Conservation (phyloP, 306 rosid genomes). For the Castanea crenata region DNA sequence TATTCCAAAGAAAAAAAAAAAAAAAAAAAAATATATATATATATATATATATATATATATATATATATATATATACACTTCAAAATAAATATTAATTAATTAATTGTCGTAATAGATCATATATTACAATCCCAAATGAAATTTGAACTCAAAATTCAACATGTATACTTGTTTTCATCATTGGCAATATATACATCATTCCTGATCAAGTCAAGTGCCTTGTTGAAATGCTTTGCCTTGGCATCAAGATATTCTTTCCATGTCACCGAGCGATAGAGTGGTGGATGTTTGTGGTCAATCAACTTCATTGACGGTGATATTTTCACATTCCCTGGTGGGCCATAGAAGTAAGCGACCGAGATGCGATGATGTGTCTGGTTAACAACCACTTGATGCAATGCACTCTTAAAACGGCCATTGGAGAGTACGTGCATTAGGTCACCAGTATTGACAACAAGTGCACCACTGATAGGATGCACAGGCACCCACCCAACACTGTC, state of each 20-base stretch:
- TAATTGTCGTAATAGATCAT: too few species aligned
- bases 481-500: constrained; percentile 41
- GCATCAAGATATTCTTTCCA: constrained; percentile 44
- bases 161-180: background rate
- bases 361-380: constrained; percentile 24
- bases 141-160: background rate
- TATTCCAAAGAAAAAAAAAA: too few species aligned
- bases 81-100: too few species aligned
- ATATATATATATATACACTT: too few species aligned
- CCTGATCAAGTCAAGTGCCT: constrained; percentile 27
- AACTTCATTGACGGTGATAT: constrained; percentile 32
- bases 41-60: too few species aligned
- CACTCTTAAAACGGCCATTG: constrained; percentile 37
- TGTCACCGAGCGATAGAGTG: constrained; percentile 31
- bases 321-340: constrained; percentile 33
- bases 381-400: constrained; percentile 43
- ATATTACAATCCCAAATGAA: background rate
- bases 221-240: constrained; percentile 33
- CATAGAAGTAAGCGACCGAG: constrained; percentile 40
- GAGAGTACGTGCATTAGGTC: constrained; percentile 49
- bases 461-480: constrained; percentile 28
- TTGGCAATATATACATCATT: background rate
- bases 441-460: constrained; percentile 44
- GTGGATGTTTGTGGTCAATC: constrained; percentile 22
- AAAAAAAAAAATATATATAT: too few species aligned